These are phyloP conservation scores for Tulasnella calospora DNA, from an alignment of 768 basidiomycete species.

Conservation along the genomic window DNA sequence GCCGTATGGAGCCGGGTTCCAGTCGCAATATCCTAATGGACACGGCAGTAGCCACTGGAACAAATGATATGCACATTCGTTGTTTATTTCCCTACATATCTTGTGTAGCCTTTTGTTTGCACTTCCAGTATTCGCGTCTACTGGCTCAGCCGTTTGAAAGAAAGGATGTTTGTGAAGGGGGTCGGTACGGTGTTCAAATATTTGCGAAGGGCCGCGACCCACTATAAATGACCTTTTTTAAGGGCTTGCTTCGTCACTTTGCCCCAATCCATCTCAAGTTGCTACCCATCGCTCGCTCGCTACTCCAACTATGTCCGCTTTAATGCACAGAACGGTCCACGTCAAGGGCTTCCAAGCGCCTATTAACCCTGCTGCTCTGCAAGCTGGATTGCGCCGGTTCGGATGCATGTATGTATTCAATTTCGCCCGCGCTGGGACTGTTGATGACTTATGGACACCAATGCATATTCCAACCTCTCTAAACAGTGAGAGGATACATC, in stretches of 20 bases:
- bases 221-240: neutral
- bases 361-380: slow-evolving; percentile 10
- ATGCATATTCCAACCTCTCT: neutral
- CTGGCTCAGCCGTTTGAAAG: neutral
- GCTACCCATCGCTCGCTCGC: neutral
- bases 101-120: neutral
- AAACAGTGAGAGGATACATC: slow-evolving; percentile 4
- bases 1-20: neutral
- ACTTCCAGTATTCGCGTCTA: neutral
- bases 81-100: neutral
- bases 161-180: neutral
- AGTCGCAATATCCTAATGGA: neutral
- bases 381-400: neutral
- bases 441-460: neutral
- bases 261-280: neutral
- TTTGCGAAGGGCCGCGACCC: neutral
- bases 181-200: neutral
- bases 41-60: neutral
- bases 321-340: neutral
- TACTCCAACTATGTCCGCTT: neutral
- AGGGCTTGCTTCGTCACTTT: neutral
- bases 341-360: slow-evolving; percentile 6
- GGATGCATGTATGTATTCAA: neutral
- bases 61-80: neutral
- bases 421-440: neutral